Conservation (phyloP, 129 eudicot genomes). For the Cynara cardunculus region DNA sequence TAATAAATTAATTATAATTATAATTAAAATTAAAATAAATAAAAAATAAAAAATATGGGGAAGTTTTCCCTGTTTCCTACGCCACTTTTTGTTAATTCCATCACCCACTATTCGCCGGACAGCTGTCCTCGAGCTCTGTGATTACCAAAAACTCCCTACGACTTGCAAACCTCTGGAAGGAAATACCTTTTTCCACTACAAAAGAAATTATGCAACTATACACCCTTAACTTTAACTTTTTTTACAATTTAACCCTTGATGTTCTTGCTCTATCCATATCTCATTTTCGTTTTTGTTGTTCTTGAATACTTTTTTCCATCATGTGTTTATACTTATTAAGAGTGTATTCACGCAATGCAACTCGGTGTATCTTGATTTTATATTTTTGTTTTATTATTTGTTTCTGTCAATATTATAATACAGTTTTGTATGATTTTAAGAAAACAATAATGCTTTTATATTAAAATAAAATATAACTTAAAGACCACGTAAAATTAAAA, state of each 20-base stretch:
- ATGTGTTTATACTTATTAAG: not conserved
- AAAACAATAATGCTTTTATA: no score
- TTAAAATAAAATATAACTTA: no score
- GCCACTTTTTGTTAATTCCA: constrained; percentile 2
- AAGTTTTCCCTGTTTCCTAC: not conserved
- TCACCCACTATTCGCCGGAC: constrained; percentile 5
- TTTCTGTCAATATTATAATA: no score
- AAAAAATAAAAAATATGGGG: not conserved
- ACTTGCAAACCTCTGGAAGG: not conserved
- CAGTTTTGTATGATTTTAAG: no score
- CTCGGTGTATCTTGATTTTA: no score
- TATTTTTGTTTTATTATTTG: no score
- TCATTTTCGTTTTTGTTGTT: not conserved
- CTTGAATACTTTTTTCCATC: not conserved
- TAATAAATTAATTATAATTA: not conserved
- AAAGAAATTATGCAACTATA: not conserved
- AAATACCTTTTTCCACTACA: not conserved
- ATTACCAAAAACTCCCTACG: not conserved
- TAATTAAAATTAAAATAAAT: not conserved
- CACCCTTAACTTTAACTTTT: constrained; percentile 10
- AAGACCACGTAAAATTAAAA: no score
- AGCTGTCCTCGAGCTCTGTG: constrained; percentile 26
- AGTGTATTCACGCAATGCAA: no score
- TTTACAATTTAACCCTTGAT: not conserved
- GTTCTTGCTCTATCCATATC: not conserved